Conservation (phyloP, 192 early-diverging fungal species). For the Linnemannia hyalina region DNA sequence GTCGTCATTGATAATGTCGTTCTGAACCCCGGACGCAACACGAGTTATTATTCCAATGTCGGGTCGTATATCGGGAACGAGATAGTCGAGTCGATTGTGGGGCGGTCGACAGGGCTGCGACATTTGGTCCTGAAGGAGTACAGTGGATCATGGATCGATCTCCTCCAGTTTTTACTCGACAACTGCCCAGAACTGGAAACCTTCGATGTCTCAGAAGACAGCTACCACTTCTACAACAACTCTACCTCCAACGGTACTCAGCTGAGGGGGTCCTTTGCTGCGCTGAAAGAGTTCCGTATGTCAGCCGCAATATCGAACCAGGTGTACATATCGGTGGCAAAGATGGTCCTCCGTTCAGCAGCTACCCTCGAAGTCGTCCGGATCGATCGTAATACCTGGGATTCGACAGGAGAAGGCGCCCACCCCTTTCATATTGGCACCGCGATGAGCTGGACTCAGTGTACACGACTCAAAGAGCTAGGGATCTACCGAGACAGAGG, state of each 20-base stretch:
- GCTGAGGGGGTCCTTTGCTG: not conserved
- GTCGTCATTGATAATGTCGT: not conserved
- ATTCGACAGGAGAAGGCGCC: not conserved
- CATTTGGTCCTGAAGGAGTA: not conserved
- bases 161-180: not conserved
- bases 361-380: not conserved
- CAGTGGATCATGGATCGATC: not conserved
- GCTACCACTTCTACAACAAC: too few relatives aligned
- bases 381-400: not conserved
- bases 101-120: not conserved
- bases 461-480: not conserved
- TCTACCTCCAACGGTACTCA: not conserved
- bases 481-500: not conserved
- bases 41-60: too few relatives aligned
- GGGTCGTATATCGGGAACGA: not conserved
- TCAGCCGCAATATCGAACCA: too few relatives aligned
- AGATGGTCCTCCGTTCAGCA: not conserved
- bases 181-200: not conserved
- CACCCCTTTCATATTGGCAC: not conserved
- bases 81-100: not conserved
- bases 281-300: not conserved
- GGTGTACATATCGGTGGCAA: not conserved
- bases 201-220: not conserved
- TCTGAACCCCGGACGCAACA: not conserved
- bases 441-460: not conserved